Percentiles rank a stretch among this genome's conserved stretches.
phyloP scores from a whole-genome alignment of 148 eudicot species.

The Chenopodium berlandieri region DNA sequence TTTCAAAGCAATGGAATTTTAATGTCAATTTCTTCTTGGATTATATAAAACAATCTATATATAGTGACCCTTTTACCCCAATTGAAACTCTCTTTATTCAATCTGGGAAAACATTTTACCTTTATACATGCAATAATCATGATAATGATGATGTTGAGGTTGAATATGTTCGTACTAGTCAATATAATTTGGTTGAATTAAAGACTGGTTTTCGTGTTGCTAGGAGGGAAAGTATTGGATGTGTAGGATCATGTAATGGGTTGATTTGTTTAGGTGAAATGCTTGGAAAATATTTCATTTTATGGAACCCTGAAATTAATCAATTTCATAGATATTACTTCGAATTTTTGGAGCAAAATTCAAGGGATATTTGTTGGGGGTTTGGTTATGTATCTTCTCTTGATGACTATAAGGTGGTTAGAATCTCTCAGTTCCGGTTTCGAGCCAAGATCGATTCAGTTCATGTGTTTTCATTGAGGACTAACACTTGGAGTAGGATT shows the following conservation, averaged over 20 bases:
- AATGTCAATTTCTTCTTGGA: neutral
- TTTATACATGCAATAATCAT: neutral
- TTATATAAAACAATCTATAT: neutral
- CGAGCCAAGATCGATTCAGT: neutral
- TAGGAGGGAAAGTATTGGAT: too few relatives aligned
- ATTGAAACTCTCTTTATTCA: neutral
- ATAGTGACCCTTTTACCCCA: neutral
- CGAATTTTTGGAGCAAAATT: too few relatives aligned
- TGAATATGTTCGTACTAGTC: neutral
- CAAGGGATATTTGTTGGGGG: too few relatives aligned
- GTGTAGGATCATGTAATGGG: constrained; percentile 9
- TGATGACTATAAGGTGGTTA: neutral
- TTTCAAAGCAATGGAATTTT: constrained; percentile 25
- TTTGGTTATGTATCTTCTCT: too few relatives aligned
- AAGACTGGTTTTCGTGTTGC: neutral
- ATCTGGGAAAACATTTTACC: neutral
- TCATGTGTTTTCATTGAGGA: neutral
- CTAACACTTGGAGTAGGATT: neutral
- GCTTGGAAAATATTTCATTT: neutral
- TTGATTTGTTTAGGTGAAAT: constrained; percentile 6
- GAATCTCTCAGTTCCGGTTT: neutral
- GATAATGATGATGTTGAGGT: neutral
- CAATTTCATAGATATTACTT: too few relatives aligned
- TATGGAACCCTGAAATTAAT: constrained; percentile 3
- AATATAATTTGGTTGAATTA: neutral